Evolutionary conservation across 441 rosid genomes (phyloP).

Genomic region (Populus hybrid): DNA sequence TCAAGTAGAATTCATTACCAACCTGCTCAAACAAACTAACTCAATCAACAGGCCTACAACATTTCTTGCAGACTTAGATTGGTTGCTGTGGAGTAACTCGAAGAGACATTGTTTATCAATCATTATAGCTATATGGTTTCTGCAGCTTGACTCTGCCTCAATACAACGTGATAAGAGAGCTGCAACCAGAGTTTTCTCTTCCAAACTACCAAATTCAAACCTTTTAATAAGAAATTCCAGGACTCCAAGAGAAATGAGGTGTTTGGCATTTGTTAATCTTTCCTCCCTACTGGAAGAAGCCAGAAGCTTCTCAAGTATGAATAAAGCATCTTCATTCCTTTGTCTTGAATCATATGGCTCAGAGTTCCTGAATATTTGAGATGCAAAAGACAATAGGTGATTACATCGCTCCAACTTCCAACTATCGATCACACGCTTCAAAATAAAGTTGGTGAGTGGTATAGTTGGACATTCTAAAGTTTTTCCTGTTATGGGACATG

Average conservation of each 20-base stretch:
- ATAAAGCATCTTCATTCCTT: conserved; percentile 29
- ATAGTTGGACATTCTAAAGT: conserved; percentile 31
- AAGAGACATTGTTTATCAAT: conserved; percentile 38
- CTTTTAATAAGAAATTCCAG: conserved; percentile 42
- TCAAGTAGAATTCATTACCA: neutral
- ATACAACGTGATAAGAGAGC: conserved; percentile 41
- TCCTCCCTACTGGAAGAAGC: conserved; percentile 35
- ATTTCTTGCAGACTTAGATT: conserved; percentile 33
- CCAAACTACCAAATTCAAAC: conserved; percentile 35
- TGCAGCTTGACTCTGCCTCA: conserved; percentile 51
- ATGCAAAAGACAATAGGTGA: conserved; percentile 32
- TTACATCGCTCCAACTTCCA: conserved; percentile 43
- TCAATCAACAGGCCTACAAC: conserved; percentile 43
- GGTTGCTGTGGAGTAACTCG: conserved; percentile 45
- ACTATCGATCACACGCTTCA: conserved; percentile 43
- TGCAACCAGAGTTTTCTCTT: conserved; percentile 36
- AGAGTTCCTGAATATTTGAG: conserved; percentile 18
- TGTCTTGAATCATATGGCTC: conserved; percentile 10
- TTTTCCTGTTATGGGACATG: conserved; percentile 60
- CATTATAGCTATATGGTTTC: conserved; percentile 36
- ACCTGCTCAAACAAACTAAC: conserved; percentile 57
- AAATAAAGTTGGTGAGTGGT: conserved; percentile 48
- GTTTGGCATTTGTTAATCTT: conserved; percentile 39
- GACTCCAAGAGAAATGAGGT: conserved; percentile 48
- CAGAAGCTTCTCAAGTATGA: conserved; percentile 45